Base-by-base conservation (phyloP, 1,284 basidiomycete genomes). In the Psilocybe mexicana region DNA sequence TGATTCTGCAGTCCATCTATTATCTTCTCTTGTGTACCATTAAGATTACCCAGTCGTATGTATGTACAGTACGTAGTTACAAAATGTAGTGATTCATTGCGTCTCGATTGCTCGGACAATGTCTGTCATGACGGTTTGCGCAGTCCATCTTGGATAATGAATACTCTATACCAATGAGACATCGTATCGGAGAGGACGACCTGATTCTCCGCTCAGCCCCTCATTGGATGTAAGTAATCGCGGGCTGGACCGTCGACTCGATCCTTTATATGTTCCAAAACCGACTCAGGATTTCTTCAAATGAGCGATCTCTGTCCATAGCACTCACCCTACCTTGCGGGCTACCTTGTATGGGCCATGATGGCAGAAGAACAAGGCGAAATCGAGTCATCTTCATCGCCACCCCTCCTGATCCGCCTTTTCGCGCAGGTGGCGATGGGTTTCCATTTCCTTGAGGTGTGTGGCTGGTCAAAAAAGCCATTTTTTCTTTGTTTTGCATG, bases 351-450 rank as follows among this genome's bases (percentile, higher is more conserved):
- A 33, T 4, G 6, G n/a, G 14, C n/a, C 14, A 5, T 18, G n/a
- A 44, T 53, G 42, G 23, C 52, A 45, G 26, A 53, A 30, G 12
- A 24, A 46, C 25, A 28, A 24, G 28, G 25, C 18, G 46, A 30
- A 48, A 12, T 23, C 30, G 38, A 40, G 38, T n/a, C 38, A 0
- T n/a, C 38, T 4, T 40, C 38, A 40, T n/a, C 14, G 3, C 63
- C 60, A 23, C 51, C 60, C 3, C 23, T 61, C 24, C 43, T 58
- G n/a, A 61, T 64, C 44, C 55, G 57, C 4, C 23, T 64, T 1
- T 54, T 57, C 11, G 55, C 57, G 6, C 61, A 60, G 45, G 54
- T 61, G 51, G 61, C 58, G 36, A 64, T 57, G 3, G 61, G 52
- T 8, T 44, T 64, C 2, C 57, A 58, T 45, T 58, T 54, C 36